Evolutionary conservation across 164 flowering plant genomes (phyloP).

Genomic region (Nymphaea thermarum): DNA sequence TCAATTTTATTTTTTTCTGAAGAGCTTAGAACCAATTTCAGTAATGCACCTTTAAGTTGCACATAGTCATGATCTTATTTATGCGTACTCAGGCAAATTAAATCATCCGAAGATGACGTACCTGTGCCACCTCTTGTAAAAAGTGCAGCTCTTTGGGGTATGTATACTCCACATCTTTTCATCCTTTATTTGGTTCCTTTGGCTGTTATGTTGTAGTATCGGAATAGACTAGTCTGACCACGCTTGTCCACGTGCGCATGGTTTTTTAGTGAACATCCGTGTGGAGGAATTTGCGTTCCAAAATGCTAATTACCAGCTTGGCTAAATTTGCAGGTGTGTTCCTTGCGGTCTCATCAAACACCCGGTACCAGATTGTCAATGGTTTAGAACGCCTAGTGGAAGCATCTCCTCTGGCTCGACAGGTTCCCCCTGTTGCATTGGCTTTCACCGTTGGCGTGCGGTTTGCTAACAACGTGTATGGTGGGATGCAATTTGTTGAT

Average conservation of each 20-base stretch:
- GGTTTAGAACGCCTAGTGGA: constrained; percentile 79
- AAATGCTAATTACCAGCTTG: background rate
- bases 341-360: constrained; percentile 87
- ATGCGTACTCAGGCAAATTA: constrained; percentile 44
- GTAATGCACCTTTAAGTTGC: too few species aligned
- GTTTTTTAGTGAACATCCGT: too few species aligned
- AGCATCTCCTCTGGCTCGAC: constrained; percentile 71
- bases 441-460: constrained; percentile 93
- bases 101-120: constrained; percentile 77
- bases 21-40: too few species aligned
- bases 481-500: constrained; percentile 96
- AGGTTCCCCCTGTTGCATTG: constrained; percentile 68
- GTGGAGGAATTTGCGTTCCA: background rate
- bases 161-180: background rate
- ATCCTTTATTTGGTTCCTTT: background rate
- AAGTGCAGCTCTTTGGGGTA: constrained; percentile 98
- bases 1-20: too few species aligned
- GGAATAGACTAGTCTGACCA: too few species aligned
- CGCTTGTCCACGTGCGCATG: too few species aligned
- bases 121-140: constrained; percentile 92
- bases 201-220: background rate
- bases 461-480: constrained; percentile 81
- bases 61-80: too few species aligned
- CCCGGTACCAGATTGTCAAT: constrained; percentile 81
- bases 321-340: constrained; percentile 52